Evolutionary conservation across 2,329 filamentous ascomycete genomes (phyloP).

Genomic region (Daldinia eschscholtzii): DNA sequence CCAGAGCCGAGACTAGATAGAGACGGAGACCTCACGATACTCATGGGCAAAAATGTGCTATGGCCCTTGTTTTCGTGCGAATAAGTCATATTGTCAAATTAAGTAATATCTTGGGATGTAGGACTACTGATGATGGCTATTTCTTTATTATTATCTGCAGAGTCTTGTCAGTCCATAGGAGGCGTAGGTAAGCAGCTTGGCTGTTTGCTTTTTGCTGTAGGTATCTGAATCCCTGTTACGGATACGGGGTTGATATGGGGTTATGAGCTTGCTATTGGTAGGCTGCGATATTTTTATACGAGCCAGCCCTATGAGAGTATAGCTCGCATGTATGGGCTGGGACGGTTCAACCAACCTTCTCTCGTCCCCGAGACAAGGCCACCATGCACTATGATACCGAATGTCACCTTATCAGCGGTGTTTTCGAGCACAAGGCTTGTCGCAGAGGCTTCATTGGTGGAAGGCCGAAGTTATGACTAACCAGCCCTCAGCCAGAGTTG

Average conservation of each 20-base stretch:
- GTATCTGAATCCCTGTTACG: conserved; percentile 21
- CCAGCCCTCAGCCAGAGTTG: conserved; percentile 17
- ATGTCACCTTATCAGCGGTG: conserved; percentile 34
- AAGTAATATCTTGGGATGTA: not conserved
- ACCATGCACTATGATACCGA: conserved; percentile 26
- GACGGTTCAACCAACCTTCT: conserved; percentile 17
- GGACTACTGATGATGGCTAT: not conserved
- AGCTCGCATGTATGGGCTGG: conserved; percentile 4
- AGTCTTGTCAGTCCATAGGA: not conserved
- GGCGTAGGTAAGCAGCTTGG: conserved; percentile 1
- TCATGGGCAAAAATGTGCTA: not conserved
- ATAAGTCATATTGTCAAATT: not conserved
- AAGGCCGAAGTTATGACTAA: conserved; percentile 11
- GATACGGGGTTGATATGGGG: conserved; percentile 9
- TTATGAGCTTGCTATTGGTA: conserved; percentile 26
- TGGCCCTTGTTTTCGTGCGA: not conserved
- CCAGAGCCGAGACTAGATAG: not conserved
- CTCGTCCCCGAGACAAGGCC: conserved; percentile 23
- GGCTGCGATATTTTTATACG: conserved; percentile 33
- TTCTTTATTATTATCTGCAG: not conserved
- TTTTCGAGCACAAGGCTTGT: conserved; percentile 21
- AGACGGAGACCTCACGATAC: conserved; percentile 7
- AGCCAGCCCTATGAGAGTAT: conserved; percentile 33
- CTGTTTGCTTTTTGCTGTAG: not conserved
- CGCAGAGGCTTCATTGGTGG: conserved; percentile 28